Percentiles rank a stretch among this genome's conserved stretches.
Evolutionary conservation across 78 protist genomes (phyloP).

Genomic region (Dictyostelium intermedium): DNA sequence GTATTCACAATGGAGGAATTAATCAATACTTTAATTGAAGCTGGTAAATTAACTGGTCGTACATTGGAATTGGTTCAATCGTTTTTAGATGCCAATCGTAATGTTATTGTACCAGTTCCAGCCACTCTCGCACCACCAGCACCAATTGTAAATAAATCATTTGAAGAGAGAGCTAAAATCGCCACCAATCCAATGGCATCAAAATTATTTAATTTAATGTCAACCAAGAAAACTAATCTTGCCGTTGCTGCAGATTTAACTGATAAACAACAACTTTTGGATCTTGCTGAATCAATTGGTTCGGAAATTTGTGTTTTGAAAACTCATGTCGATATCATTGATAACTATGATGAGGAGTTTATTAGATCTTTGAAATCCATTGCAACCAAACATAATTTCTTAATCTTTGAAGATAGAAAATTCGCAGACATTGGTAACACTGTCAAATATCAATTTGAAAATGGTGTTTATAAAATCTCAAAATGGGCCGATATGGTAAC

Average conservation of each 20-base stretch:
- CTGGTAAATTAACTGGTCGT: constrained; percentile 36
- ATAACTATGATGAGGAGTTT: constrained; percentile 78
- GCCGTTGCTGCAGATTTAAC: constrained; percentile 87
- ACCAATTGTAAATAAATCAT: neutral
- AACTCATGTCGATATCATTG: constrained; percentile 94
- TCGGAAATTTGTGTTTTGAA: constrained; percentile 90
- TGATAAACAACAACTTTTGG: constrained; percentile 58
- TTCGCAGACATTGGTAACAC: constrained; percentile 96
- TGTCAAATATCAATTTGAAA: constrained; percentile 83
- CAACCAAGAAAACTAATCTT: constrained; percentile 84
- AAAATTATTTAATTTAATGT: constrained; percentile 79
- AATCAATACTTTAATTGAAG: constrained; percentile 33
- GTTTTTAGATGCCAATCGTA: constrained; percentile 56
- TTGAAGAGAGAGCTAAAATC: constrained; percentile 74
- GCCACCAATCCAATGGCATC: constrained; percentile 62
- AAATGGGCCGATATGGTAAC: constrained; percentile 75
- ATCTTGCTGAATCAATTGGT: constrained; percentile 83
- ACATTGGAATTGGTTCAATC: constrained; percentile 36
- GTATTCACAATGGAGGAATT: constrained; percentile 70
- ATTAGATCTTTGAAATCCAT: constrained; percentile 24
- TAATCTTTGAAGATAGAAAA: constrained; percentile 95
- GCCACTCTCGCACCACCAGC: neutral
- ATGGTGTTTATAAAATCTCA: constrained; percentile 90
- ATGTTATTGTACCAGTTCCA: constrained; percentile 42
- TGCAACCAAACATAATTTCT: constrained; percentile 84